Percentiles rank a stretch among this genome's conserved stretches.
Evolutionary conservation across 2,329 filamentous ascomycete species (phyloP).

Genomic region (Phialophora chinensis): DNA sequence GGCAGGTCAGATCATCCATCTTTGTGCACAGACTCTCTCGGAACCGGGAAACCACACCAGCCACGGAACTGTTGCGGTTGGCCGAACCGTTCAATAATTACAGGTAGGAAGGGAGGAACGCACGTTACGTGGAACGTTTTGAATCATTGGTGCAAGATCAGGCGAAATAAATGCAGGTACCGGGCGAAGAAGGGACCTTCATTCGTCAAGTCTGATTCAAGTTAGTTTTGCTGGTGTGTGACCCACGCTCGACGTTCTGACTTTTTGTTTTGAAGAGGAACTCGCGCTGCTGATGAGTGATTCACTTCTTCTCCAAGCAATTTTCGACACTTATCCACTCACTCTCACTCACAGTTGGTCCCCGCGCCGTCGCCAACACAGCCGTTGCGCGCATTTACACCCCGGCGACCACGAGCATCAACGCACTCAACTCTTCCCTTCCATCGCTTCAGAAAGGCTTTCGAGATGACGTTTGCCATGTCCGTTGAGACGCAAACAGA

Average conservation of each 20-base stretch:
- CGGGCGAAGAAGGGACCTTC: not conserved
- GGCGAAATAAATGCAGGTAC: constrained; percentile 10
- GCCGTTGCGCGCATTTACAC: not conserved
- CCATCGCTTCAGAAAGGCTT: no score
- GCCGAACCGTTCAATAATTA: not conserved
- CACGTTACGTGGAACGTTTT: not conserved
- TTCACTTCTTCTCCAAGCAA: not conserved
- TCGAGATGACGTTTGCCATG: not conserved
- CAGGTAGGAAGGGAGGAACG: not conserved
- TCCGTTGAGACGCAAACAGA: not conserved
- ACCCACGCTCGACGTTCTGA: not conserved
- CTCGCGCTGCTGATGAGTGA: not conserved
- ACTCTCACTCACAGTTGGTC: not conserved
- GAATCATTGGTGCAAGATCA: not conserved
- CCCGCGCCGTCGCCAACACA: not conserved
- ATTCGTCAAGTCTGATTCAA: not conserved
- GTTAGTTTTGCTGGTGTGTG: no score
- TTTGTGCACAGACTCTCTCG: not conserved
- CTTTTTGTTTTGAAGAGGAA: not conserved
- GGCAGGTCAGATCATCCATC: not conserved
- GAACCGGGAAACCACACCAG: not conserved
- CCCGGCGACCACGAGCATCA: not conserved
- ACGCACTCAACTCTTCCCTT: not conserved
- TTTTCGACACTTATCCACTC: no score
- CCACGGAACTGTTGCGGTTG: not conserved